A percentile compares a stretch with the other conserved stretches of the same genome.
Conservation (phyloP, 257 asterid genomes). For the Solanum okadae region DNA sequence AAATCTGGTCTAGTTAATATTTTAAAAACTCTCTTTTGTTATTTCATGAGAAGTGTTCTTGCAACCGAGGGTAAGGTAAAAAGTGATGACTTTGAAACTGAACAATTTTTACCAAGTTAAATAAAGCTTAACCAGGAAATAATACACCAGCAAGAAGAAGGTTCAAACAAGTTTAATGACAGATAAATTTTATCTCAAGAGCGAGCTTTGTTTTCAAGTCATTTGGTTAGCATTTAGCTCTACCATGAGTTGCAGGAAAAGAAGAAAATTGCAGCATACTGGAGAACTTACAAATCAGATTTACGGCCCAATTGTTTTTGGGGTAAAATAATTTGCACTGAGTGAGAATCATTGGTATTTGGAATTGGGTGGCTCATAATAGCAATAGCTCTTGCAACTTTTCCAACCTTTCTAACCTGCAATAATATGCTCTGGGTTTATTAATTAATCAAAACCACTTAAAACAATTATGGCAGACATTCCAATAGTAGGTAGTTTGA, state of each 20-base stretch:
- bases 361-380: constrained; percentile 98
- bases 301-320: constrained; percentile 89
- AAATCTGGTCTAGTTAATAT: neutral
- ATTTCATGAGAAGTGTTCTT: neutral
- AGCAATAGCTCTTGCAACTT: constrained; percentile 83
- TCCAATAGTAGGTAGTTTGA: neutral
- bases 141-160: neutral
- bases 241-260: neutral
- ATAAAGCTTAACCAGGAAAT: neutral
- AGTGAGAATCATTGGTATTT: constrained; percentile 71
- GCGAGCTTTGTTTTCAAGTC: neutral
- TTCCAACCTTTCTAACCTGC: constrained; percentile 78
- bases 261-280: neutral
- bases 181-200: neutral
- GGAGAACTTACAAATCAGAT: constrained; percentile 69
- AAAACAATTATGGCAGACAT: neutral
- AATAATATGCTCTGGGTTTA: neutral
- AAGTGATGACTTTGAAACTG: neutral
- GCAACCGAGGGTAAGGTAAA: neutral
- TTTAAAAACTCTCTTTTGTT: neutral
- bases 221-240: neutral
- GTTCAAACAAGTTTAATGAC: neutral
- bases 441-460: neutral
- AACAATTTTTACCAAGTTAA: neutral
- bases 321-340: constrained; percentile 87